A percentile compares a stretch with the other conserved stretches of the same genome.
These are phyloP conservation scores for Stentor roeselii DNA, from an alignment of 73 alveolate species.

Conservation along the genomic window DNA sequence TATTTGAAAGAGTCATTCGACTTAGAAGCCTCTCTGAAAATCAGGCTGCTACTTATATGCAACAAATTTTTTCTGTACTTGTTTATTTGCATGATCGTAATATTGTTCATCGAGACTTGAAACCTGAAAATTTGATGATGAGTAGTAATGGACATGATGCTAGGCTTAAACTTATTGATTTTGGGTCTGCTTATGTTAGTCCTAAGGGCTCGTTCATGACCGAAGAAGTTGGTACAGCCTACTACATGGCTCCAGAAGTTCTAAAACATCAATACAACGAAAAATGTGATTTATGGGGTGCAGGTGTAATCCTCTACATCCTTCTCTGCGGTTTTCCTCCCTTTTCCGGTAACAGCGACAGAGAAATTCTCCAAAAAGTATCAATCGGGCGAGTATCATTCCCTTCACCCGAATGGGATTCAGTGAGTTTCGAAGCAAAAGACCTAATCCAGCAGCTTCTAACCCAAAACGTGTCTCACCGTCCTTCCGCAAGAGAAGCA, in stretches of 20 bases:
- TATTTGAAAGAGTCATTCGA: conserved; percentile 41
- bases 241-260: conserved; percentile 79
- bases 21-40: conserved; percentile 30
- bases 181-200: conserved; percentile 16
- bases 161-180: conserved; percentile 37
- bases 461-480: conserved; percentile 25
- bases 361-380: conserved; percentile 54
- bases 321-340: conserved; percentile 69
- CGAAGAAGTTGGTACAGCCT: conserved; percentile 22
- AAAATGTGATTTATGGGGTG: conserved; percentile 81
- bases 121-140: conserved; percentile 52
- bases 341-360: conserved; percentile 59
- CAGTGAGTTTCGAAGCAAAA: conserved; percentile 48
- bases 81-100: conserved; percentile 48
- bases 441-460: conserved; percentile 51
- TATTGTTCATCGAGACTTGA: conserved; percentile 57
- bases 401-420: conserved; percentile 33
- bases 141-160: conserved; percentile 17
- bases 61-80: conserved; percentile 43
- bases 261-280: conserved; percentile 58
- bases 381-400: conserved; percentile 55
- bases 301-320: conserved; percentile 74
- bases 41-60: conserved; percentile 44
- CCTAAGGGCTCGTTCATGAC: not conserved
- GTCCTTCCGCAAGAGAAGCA: conserved; percentile 37